Evolutionary conservation across 257 asterid genomes (phyloP).

Genomic region (Solanum tarijense): DNA sequence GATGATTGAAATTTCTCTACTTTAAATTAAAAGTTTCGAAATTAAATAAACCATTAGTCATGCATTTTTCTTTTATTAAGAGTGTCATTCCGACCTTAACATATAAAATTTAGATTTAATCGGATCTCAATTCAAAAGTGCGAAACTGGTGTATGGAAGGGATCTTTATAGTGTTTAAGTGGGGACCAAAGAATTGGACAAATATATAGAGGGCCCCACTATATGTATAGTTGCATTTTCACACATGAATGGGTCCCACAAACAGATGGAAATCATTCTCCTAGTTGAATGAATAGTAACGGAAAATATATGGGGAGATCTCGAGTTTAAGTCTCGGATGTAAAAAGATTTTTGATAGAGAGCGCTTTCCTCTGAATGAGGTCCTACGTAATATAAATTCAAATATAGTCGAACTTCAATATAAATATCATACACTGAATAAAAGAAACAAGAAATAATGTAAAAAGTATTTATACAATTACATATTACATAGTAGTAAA

Average conservation of each 20-base stretch:
- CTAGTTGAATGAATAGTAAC: not conserved
- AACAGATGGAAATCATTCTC: not conserved
- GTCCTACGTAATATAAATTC: rapidly evolving
- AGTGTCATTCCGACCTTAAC: rapidly evolving
- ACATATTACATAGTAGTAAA: not conserved
- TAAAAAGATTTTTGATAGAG: rapidly evolving
- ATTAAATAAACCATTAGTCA: not conserved
- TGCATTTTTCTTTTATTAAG: not conserved
- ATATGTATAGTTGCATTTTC: not conserved
- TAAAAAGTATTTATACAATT: too few species aligned
- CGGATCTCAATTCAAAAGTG: rapidly evolving
- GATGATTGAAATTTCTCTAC: not conserved
- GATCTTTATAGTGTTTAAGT: not conserved
- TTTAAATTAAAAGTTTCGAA: not conserved
- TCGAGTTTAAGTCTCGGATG: too few species aligned
- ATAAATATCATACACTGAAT: too few species aligned
- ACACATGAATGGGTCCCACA: slow-evolving; percentile 32
- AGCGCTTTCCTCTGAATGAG: too few species aligned
- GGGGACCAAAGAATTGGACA: slow-evolving; percentile 4
- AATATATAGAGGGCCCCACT: not conserved
- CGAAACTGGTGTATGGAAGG: not conserved
- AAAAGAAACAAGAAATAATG: too few species aligned
- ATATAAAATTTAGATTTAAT: not conserved
- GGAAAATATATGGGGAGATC: not conserved
- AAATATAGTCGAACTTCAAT: too few species aligned